These are phyloP conservation scores for Tardiomyces digboiensis DNA, from an alignment of 1,139 yeast genomes.

Conservation along the genomic window DNA sequence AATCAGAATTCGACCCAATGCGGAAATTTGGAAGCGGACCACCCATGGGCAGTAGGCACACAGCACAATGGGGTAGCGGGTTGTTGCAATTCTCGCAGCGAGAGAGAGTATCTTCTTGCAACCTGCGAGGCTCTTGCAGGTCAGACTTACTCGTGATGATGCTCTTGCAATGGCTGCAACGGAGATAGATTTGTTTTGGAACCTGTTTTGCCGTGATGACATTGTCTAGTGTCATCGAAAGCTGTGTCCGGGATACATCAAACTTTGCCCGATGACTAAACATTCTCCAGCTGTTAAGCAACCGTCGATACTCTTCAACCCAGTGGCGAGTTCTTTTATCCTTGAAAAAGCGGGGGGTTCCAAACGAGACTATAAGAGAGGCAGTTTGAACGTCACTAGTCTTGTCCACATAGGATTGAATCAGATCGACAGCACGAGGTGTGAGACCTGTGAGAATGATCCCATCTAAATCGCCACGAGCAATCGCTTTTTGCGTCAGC, in stretches of 20 bases:
- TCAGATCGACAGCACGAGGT: slow-evolving; percentile 65
- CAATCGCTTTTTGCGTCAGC: slow-evolving; percentile 61
- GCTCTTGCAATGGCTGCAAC: slow-evolving; percentile 76
- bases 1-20: slow-evolving; percentile 13
- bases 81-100: slow-evolving; percentile 80
- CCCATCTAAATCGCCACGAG: slow-evolving; percentile 84
- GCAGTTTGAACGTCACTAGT: slow-evolving; percentile 94
- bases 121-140: neutral
- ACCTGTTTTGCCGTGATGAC: slow-evolving; percentile 39
- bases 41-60: slow-evolving; percentile 77
- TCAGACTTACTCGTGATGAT: slow-evolving; percentile 4
- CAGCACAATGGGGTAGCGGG: slow-evolving; percentile 86
- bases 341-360: slow-evolving; percentile 69
- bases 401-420: slow-evolving; percentile 82
- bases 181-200: slow-evolving; percentile 70
- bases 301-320: slow-evolving; percentile 59
- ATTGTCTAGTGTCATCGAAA: slow-evolving; percentile 48
- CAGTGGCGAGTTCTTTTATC: slow-evolving; percentile 68
- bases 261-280: slow-evolving; percentile 73
- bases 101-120: slow-evolving; percentile 2
- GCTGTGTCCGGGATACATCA: slow-evolving; percentile 66
- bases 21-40: slow-evolving; percentile 41
- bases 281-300: slow-evolving; percentile 79
- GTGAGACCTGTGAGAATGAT: slow-evolving; percentile 85
- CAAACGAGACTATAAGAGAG: slow-evolving; percentile 68